Percentiles rank a stretch among this genome's conserved stretches.
These are phyloP conservation scores for Claviceps sp. DNA, from an alignment of 2,329 filamentous ascomycete genomes.

Conservation along the genomic window DNA sequence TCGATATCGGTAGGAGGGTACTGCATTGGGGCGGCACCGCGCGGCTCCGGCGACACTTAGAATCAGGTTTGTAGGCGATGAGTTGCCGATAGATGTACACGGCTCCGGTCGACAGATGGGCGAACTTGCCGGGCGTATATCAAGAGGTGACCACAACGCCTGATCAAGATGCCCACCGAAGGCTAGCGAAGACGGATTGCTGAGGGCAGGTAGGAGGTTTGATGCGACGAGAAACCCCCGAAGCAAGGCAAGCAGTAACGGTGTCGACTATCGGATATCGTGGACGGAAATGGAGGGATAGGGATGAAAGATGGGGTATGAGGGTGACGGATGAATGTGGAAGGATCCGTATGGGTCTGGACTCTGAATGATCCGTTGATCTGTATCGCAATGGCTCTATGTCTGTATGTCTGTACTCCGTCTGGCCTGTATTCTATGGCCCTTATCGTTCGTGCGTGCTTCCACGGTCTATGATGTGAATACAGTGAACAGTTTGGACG, in stretches of 20 bases:
- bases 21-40: conserved; percentile 13
- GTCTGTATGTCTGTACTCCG: too few species aligned
- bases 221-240: background rate
- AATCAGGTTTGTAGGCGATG: background rate
- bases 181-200: background rate
- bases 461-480: too few species aligned
- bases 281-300: background rate
- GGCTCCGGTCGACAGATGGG: background rate
- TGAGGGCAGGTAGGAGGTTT: background rate
- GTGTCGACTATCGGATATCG: background rate
- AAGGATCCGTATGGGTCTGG: background rate
- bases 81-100: background rate
- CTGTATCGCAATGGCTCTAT: too few species aligned
- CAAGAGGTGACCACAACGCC: too few species aligned
- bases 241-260: background rate
- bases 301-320: background rate
- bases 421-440: too few species aligned
- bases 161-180: too few species aligned
- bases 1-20: conserved; percentile 13
- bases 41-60: background rate
- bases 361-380: background rate
- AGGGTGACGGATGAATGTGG: background rate
- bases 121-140: background rate
- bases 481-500: background rate
- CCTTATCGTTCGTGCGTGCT: too few species aligned